Base-by-base conservation (phyloP, 2,329 filamentous ascomycete genomes). In the Calonectria crousiana region DNA sequence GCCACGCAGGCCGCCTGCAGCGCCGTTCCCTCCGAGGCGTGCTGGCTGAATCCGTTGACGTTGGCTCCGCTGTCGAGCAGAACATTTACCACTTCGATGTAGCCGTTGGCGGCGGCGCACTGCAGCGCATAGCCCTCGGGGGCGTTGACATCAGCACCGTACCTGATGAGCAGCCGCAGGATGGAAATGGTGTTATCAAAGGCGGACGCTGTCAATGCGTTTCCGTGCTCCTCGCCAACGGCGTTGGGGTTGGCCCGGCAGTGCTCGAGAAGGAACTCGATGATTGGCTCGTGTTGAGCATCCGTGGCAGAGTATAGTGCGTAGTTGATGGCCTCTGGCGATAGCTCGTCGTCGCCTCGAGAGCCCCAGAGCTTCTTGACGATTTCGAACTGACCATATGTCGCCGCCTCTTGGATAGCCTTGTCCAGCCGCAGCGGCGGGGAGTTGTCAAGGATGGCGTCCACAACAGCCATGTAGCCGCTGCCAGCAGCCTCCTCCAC, bases 341-440 rank as follows among this genome's bases (percentile, higher is more conserved):
- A 73, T 20, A 73, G 36, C 34, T 49, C 47, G 20, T 72, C 67
- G n/a, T 72, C 64, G 18, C 26, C 26, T 4, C 71, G 71, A 30
- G 53, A 64, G 20, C 32, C 53, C 69, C 69, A 72, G 13, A 72
- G 52, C 23, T 53, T 41, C 41, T 67, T 72, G 41, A 72, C 52
- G 26, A 72, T 62, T 11, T 67, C 52, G 13, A 68, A 67, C 23
- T 72, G 65, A 8, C 78, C 56, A 83, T 84, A 71, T 13, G 70
- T 69, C 3, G 67, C 56, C 11, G 74, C 74, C 16, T 58, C 47
- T 36, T 44, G 56, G n/a, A 71, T 30, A 1, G 71, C 67, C 38
- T 49, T 66, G 30, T 69, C 73, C 16, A 75, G 36, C 1, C 49
- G 58, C 49, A 75, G 32, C 6, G 58, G 53, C 32, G 70, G 41